Base-by-base conservation (phyloP, 176 grass and related monocot species). In the Tillandsia fasciculata region DNA sequence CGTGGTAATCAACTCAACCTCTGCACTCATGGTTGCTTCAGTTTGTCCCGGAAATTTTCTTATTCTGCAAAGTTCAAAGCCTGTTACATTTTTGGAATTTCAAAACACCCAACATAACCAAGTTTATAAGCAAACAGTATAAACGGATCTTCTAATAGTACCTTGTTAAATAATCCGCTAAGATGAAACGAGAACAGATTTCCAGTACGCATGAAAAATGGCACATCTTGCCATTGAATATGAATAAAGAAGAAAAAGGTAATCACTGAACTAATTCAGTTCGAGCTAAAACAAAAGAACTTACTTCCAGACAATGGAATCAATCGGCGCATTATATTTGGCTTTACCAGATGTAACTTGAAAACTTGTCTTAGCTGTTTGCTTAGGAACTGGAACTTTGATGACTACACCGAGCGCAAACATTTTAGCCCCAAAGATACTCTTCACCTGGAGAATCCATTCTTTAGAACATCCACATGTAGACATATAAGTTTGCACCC, bases 301-400 rank as follows among this genome's bases (percentile, higher is more conserved):
- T 84, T 93, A 99, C 95, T 93, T 99, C 95, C 95, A 99, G 71
- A 99, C 95, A 66, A 93, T 70, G 72, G 86, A 99, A 71, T 99
- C 95, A 70, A 90, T 88, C 9, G 95, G 88, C 74, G 95, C 95
- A 66, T 99, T 99, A 83, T 99, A 99, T 75, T 93, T 99, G 49
- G 95, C 95, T 90, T 89, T 92, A 80, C 95, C 90, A 76, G 87
- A 83, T 33, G 95, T 99, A 53, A 91, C 88, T 80, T 99, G 95
- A 81, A 99, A 99, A 82, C 90, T 99, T 50, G 90, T 88, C 72
- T 99, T 99, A 49, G 95, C 95, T 53, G 95, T 99, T 85, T 99
- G 95, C 72, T 99, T 99, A 64, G 95, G 95, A 79, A 99, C 95
- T 26, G 95, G 95, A 51, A 99, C 84, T 85, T 93, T 99, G 26